Percentiles rank a stretch among this genome's conserved stretches.
These are phyloP conservation scores for Gentiana straminea DNA, from an alignment of 257 asterid genomes.

Conservation along the genomic window DNA sequence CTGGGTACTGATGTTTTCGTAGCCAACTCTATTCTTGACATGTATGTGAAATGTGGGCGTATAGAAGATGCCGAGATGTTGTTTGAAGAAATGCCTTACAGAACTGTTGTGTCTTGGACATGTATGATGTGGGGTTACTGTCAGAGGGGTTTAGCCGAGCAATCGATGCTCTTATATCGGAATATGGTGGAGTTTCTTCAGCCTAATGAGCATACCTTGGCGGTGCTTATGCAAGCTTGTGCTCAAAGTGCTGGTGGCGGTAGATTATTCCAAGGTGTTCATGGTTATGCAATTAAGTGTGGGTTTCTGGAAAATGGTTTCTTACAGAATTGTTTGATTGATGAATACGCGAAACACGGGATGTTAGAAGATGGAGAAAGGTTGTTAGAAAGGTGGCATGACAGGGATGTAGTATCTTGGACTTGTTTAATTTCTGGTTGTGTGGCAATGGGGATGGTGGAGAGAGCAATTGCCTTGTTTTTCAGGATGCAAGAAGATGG, in stretches of 20 bases:
- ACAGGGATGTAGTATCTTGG: constrained; percentile 40
- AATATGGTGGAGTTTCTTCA: constrained; percentile 27
- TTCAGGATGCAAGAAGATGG: constrained; percentile 27
- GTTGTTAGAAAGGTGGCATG: constrained; percentile 12
- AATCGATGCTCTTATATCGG: constrained; percentile 17
- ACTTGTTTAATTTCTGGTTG: constrained; percentile 33
- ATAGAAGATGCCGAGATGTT: constrained; percentile 17
- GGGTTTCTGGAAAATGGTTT: constrained; percentile 18
- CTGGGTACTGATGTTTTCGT: constrained; percentile 25
- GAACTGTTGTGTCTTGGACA: constrained; percentile 46
- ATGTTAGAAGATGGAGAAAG: constrained; percentile 20
- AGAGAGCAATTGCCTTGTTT: constrained; percentile 23
- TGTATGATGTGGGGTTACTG: constrained; percentile 29
- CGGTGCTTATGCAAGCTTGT: constrained; percentile 32
- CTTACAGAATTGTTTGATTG: constrained; percentile 29
- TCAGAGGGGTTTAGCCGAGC: constrained; percentile 14
- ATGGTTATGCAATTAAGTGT: constrained; percentile 18
- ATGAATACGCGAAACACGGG: constrained; percentile 32
- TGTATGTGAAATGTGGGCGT: constrained; percentile 22
- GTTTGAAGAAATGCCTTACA: constrained; percentile 41
- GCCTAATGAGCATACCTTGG: constrained; percentile 39
- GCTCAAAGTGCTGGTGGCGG: constrained; percentile 18
- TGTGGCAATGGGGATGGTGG: constrained; percentile 13
- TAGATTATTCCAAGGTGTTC: constrained; percentile 16
- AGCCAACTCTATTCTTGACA: constrained; percentile 21